Percentiles rank a stretch among this genome's conserved stretches.
Evolutionary conservation across 2,329 filamentous ascomycete species (phyloP).

Genomic region (Byssoonygena ceratinophila): DNA sequence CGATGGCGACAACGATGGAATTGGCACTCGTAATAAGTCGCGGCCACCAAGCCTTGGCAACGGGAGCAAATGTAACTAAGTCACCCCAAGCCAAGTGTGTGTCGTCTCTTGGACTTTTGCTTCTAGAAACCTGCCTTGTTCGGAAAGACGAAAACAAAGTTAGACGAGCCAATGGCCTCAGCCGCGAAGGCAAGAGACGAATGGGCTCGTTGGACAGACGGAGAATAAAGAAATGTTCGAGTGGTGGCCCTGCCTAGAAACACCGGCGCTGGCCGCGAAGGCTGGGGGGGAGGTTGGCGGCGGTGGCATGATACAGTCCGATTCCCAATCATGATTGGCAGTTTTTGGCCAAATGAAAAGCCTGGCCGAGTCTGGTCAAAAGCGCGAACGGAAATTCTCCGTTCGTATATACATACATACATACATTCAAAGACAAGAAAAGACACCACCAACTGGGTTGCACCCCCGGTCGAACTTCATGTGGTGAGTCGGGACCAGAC

Average conservation of each 20-base stretch:
- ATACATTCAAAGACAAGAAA: not conserved
- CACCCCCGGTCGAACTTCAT: too few relatives aligned
- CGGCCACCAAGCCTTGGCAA: conserved; percentile 4
- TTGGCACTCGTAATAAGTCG: not conserved
- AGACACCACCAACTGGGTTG: too few relatives aligned
- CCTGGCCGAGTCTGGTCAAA: not conserved
- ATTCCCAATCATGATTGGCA: not conserved
- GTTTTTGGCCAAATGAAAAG: not conserved
- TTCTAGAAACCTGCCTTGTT: conserved; percentile 9
- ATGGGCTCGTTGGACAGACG: too few relatives aligned
- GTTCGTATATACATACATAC: not conserved
- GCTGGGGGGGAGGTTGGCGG: not conserved
- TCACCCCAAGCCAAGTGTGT: not conserved
- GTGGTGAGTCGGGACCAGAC: not conserved
- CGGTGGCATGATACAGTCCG: too few relatives aligned
- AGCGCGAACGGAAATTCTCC: conserved; percentile 1
- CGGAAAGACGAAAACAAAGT: not conserved
- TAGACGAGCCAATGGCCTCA: not conserved
- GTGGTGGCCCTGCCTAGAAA: too few relatives aligned
- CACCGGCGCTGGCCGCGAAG: not conserved
- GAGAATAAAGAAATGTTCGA: too few relatives aligned
- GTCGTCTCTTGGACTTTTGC: not conserved
- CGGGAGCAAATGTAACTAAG: not conserved
- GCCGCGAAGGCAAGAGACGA: too few relatives aligned
- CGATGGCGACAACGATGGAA: too few relatives aligned